Conservation (phyloP, 176 grass and related monocot species). For the Eragrostis nindensis region DNA sequence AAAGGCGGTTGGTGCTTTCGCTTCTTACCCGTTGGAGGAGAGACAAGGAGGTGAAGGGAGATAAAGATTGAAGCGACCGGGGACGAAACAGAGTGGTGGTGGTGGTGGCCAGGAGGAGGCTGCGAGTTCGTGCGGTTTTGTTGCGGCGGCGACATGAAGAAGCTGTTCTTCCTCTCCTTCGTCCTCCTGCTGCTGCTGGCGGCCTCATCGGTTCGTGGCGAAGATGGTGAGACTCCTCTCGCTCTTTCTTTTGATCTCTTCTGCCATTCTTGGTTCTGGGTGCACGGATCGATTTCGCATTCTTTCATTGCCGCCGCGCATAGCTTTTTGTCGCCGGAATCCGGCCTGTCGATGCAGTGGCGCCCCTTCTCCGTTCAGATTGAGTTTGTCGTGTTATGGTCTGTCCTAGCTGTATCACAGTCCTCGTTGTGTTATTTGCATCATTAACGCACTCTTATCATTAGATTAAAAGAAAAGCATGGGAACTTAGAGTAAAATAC, state of each 20-base stretch:
- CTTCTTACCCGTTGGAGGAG: conserved; percentile 13
- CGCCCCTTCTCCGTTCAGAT: conserved; percentile 28
- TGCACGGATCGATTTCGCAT: conserved; percentile 14
- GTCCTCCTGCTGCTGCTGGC: conserved; percentile 52
- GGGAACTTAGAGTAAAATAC: background rate
- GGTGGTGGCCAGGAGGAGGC: too few relatives aligned
- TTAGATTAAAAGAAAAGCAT: too few relatives aligned
- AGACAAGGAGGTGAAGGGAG: background rate
- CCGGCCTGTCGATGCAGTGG: conserved; percentile 11
- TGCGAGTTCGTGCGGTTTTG: too few relatives aligned
- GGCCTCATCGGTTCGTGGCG: conserved; percentile 40
- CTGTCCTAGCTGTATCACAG: conserved; percentile 1
- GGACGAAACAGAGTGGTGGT: background rate
- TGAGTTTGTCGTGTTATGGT: conserved; percentile 33
- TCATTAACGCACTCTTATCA: conserved; percentile 8
- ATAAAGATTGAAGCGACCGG: background rate
- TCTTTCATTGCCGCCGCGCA: background rate
- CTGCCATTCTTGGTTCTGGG: background rate
- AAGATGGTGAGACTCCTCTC: conserved; percentile 63
- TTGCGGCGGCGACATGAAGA: conserved; percentile 47
- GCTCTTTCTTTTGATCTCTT: background rate
- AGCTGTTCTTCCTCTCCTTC: conserved; percentile 43
- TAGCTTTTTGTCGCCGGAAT: background rate
- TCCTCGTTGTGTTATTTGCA: background rate
- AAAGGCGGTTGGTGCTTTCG: conserved; percentile 31